Conservation (phyloP, 345 rosid genomes). For the Raphanus sativus region DNA sequence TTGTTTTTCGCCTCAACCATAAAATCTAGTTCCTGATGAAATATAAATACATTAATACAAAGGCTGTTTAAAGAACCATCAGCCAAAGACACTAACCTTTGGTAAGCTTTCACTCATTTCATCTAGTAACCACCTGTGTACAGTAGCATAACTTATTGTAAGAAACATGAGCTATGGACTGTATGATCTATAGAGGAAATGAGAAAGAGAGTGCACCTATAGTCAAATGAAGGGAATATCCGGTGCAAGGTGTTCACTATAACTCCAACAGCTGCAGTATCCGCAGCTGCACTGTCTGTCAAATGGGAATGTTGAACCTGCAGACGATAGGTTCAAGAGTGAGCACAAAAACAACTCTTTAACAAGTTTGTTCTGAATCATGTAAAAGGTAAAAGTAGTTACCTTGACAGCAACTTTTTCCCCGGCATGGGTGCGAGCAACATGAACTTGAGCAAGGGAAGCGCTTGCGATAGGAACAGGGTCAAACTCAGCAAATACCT, state of each 20-base stretch:
- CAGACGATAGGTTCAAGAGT: constrained; percentile 23
- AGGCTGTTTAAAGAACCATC: neutral
- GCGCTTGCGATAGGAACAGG: constrained; percentile 96
- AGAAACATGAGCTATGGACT: neutral
- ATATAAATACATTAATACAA: constrained; percentile 6
- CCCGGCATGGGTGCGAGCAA: constrained; percentile 71
- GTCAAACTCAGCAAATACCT: constrained; percentile 81
- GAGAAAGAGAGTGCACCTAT: constrained; percentile 52
- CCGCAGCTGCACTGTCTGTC: constrained; percentile 92
- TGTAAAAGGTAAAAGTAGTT: constrained; percentile 16
- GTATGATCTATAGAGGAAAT: neutral
- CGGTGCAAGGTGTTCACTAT: constrained; percentile 76
- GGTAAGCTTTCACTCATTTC: constrained; percentile 91
- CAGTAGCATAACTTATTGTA: constrained; percentile 34
- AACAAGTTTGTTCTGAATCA: neutral
- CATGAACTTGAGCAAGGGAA: constrained; percentile 99
- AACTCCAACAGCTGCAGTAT: constrained; percentile 75
- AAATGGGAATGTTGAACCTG: constrained; percentile 95
- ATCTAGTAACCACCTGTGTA: constrained; percentile 82
- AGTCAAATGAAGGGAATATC: constrained; percentile 91
- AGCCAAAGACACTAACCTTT: constrained; percentile 57
- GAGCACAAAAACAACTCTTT: neutral
- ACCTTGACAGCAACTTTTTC: constrained; percentile 96
- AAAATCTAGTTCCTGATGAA: constrained; percentile 82
- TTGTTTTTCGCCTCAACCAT: constrained; percentile 88